Evolutionary conservation across 371 early-diverging fungal species (phyloP), one percentile per base, ranked within the genome.

Genomic region (Mortierella sp.): DNA sequence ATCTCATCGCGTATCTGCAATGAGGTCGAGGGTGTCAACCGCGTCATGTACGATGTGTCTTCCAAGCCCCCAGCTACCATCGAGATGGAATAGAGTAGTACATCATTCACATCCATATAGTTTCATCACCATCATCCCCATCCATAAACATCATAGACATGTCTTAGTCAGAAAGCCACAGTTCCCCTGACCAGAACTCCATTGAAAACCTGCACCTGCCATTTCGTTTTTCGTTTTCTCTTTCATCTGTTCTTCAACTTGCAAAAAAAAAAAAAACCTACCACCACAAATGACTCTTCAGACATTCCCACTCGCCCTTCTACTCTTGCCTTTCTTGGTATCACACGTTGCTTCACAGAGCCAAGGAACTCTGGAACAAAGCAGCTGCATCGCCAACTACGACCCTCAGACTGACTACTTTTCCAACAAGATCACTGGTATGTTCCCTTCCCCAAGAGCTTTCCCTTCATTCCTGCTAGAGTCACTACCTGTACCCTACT

Each of bases 51-150:
- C 78, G 98, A 98, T 80, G 92, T 98, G 77, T 86, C 86, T 46
- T 93, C 95, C 66, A 97, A 97, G 88, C 97, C 97, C 34, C 97
- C 97, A 54, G 94, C 94, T 61, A 97, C 97, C 69, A 96, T 96
- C 80, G 97, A 96, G 86, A 68, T 74, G 28, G 76, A 74, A 48
- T 74, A 74, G 50, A 60, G 4, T 4, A 19, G 44, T n/a, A n/a
- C n/a, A n/a, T n/a, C n/a, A n/a, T n/a, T n/a, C n/a, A n/a, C n/a
- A n/a, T n/a, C n/a, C n/a, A n/a, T n/a, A n/a, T n/a, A n/a, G n/a
- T n/a, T n/a, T n/a, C n/a, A n/a, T n/a, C n/a, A n/a, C n/a, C n/a
- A n/a, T n/a, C n/a, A n/a, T n/a, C n/a, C n/a, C n/a, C n/a, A n/a
- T n/a, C n/a, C n/a, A n/a, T n/a, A n/a, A n/a, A n/a, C n/a, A n/a